Conservation (phyloP, 2,329 filamentous ascomycete species). For the Diaporthe batatas region DNA sequence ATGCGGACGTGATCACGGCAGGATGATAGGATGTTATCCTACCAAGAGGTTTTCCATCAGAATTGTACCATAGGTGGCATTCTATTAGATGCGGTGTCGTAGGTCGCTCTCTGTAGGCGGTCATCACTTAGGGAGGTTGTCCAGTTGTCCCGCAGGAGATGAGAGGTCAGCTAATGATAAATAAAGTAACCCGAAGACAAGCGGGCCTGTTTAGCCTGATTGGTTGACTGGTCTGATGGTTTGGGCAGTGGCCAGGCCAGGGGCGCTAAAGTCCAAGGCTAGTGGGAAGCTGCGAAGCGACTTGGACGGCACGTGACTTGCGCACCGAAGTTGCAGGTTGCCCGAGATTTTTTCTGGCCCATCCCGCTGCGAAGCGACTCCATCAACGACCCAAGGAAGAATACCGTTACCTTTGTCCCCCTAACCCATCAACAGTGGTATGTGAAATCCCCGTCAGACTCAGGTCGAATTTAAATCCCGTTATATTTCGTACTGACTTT, state of each 20-base stretch:
- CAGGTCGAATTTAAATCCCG: not conserved
- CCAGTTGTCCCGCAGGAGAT: not conserved
- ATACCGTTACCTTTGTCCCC: constrained; percentile 38
- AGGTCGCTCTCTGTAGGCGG: not conserved
- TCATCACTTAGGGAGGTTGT: not conserved
- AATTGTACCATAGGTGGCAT: not conserved
- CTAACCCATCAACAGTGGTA: constrained; percentile 41
- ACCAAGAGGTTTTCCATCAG: no score
- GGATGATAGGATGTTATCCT: no score
- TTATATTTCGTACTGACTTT: constrained; percentile 42
- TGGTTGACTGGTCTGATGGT: no score
- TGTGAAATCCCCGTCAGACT: constrained; percentile 8
- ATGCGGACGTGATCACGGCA: not conserved
- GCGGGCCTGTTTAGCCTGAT: no score
- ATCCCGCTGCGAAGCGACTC: constrained; percentile 37
- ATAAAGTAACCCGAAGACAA: no score
- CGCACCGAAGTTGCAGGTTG: no score
- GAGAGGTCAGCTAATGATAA: no score
- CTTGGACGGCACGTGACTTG: no score
- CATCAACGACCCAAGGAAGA: constrained; percentile 42
- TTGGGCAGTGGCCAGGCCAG: not conserved
- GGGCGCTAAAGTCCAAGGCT: no score
- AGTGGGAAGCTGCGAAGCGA: no score
- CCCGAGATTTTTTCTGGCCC: not conserved
- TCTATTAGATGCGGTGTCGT: not conserved